phyloP scores from a whole-genome alignment of 148 eudicot genomes.

The Rhododendron ovatum region DNA sequence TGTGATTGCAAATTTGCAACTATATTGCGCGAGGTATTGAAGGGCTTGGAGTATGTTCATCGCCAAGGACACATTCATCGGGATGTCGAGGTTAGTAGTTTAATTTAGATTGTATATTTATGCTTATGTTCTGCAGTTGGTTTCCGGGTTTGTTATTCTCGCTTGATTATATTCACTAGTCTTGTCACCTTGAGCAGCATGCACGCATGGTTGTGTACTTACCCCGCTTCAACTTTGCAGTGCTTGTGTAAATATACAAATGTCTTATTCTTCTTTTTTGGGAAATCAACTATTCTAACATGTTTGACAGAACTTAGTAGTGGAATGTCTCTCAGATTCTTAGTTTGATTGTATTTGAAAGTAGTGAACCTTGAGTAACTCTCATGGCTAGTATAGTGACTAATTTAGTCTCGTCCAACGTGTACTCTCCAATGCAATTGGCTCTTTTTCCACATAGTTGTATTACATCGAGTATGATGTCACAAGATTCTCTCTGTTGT shows the following conservation, averaged over 20 bases:
- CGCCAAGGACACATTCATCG: conserved; percentile 92
- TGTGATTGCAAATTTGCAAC: conserved; percentile 52
- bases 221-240: neutral
- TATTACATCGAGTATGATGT: neutral
- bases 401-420: neutral
- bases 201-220: neutral
- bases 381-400: neutral
- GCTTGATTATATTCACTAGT: neutral
- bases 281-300: neutral
- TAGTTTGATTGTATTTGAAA: neutral
- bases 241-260: neutral
- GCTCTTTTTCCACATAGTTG: neutral
- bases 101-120: neutral
- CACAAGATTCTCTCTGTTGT: neutral
- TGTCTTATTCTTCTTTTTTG: neutral
- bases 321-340: neutral
- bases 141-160: neutral
- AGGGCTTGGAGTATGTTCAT: conserved; percentile 89
- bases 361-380: neutral
- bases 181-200: neutral
- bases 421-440: neutral
- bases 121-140: neutral
- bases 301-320: neutral
- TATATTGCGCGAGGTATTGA: conserved; percentile 67
- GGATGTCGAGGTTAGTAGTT: conserved; percentile 70